phyloP scores from a whole-genome alignment of 164 flowering plant species.

The Magnolia changhungtana region DNA sequence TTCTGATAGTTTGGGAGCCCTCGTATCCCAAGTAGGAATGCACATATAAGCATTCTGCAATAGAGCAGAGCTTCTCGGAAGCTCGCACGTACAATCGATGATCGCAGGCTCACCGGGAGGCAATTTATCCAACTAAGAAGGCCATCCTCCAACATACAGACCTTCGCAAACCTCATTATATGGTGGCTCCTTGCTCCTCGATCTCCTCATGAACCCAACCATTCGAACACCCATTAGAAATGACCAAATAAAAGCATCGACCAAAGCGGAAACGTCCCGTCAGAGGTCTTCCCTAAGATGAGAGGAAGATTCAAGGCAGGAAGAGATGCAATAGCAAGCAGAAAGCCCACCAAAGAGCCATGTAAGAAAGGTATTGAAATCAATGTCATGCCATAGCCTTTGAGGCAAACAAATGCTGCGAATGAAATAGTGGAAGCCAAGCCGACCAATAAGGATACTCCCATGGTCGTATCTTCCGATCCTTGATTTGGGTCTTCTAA shows the following conservation, averaged over 20 bases:
- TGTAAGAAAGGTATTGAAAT: conserved; percentile 59
- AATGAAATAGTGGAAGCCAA: conserved; percentile 45
- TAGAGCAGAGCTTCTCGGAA: conserved; percentile 51
- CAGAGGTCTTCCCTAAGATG: conserved; percentile 64
- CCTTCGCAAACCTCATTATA: conserved; percentile 67
- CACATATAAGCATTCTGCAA: conserved; percentile 53
- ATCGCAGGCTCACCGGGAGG: conserved; percentile 84
- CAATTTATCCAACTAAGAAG: conserved; percentile 41
- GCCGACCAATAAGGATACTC: conserved; percentile 50
- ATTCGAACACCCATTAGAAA: conserved; percentile 51
- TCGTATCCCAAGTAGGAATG: conserved; percentile 87
- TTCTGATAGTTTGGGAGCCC: conserved; percentile 63
- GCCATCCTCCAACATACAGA: conserved; percentile 92
- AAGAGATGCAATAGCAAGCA: conserved; percentile 65
- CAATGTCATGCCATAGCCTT: conserved; percentile 28
- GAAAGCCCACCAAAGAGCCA: conserved; percentile 47
- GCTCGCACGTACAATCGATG: conserved; percentile 85
- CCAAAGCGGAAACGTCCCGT: conserved; percentile 77
- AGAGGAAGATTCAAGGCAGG: conserved; percentile 72
- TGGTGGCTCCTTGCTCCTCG: conserved; percentile 51
- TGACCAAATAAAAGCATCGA: conserved; percentile 55
- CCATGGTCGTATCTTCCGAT: conserved; percentile 37
- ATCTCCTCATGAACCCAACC: conserved; percentile 48
- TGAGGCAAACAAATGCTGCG: conserved; percentile 33
- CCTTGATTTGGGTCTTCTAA: neutral